Evolutionary conservation across 208 protist genomes (phyloP).

Genomic region (Porcisia hertigi): DNA sequence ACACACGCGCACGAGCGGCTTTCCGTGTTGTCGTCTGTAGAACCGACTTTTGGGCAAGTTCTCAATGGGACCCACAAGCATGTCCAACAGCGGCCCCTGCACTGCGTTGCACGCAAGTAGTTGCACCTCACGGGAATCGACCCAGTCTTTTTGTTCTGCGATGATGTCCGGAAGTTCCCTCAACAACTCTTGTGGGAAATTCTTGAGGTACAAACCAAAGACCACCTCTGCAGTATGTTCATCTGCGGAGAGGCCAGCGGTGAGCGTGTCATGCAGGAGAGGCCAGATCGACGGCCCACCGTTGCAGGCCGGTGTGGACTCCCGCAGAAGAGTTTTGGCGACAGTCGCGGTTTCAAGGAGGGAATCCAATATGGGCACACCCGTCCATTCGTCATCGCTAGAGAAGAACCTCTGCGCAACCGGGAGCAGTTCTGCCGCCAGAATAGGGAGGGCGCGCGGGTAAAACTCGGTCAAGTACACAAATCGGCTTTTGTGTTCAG

Average conservation of each 20-base stretch:
- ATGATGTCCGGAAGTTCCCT: constrained; percentile 3
- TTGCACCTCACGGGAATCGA: constrained; percentile 4
- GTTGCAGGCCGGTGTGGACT: too few relatives aligned
- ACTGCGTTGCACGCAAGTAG: constrained; percentile 9
- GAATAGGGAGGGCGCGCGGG: neutral
- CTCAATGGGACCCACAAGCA: neutral
- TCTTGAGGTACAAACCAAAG: neutral
- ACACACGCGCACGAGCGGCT: neutral
- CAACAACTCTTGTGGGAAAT: constrained; percentile 6
- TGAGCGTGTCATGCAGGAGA: neutral
- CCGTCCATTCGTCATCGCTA: neutral
- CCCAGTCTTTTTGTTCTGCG: constrained; percentile 17
- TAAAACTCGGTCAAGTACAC: neutral
- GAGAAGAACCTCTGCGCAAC: neutral
- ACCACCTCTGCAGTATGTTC: neutral
- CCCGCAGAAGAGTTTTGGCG: constrained; percentile 1
- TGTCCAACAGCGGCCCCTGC: constrained; percentile 18
- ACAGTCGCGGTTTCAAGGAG: neutral
- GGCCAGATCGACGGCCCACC: neutral
- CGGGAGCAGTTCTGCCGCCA: neutral
- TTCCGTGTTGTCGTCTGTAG: neutral
- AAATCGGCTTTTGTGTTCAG: too few relatives aligned
- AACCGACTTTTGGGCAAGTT: constrained; percentile 18
- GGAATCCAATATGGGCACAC: neutral
- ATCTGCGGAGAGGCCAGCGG: neutral